Conservation (phyloP, 2,329 filamentous ascomycete species). For the Raffaelea ambrosiae region DNA sequence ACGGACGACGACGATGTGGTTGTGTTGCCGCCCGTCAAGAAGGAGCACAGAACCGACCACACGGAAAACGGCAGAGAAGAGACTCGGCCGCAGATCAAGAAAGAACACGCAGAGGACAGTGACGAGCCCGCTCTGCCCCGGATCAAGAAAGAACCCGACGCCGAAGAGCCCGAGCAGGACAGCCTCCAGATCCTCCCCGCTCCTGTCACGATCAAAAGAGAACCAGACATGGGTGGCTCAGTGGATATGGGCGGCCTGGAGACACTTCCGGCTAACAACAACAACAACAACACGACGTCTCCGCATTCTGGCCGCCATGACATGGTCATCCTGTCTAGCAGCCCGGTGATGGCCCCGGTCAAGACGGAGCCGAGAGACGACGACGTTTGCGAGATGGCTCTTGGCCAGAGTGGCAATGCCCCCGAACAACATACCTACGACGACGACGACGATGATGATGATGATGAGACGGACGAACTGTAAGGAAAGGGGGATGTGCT, state of each 20-base stretch:
- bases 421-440: background rate
- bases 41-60: too few species aligned
- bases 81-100: too few species aligned
- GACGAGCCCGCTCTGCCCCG: too few species aligned
- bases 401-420: too few species aligned
- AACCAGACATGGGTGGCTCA: too few species aligned
- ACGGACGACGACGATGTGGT: background rate
- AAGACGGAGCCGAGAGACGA: background rate
- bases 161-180: constrained; percentile 44
- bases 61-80: too few species aligned
- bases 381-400: background rate
- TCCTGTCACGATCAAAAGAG: constrained; percentile 71
- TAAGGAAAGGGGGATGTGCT: background rate
- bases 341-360: background rate
- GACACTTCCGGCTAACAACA: too few species aligned
- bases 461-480: background rate
- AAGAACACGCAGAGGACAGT: too few species aligned
- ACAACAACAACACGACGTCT: too few species aligned
- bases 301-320: too few species aligned
- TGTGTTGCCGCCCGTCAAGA: background rate
- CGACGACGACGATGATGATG: background rate
- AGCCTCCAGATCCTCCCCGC: constrained; percentile 83
- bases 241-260: too few species aligned
- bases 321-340: background rate
- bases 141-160: too few species aligned